Evolutionary conservation across 1,139 yeast genomes (phyloP).

Genomic region (Geotrichum aggregatum): DNA sequence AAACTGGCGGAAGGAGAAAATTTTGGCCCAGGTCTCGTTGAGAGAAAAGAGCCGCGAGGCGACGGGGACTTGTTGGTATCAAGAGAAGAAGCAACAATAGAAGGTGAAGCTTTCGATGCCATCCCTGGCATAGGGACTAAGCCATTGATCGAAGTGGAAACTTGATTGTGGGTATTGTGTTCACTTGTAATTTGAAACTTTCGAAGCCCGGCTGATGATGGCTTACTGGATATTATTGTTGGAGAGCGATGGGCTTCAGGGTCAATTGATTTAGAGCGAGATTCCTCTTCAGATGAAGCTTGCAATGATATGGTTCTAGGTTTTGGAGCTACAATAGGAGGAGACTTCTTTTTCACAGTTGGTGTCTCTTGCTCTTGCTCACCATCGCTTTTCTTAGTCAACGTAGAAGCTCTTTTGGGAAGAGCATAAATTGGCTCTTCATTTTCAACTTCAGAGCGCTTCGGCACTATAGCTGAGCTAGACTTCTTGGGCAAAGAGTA

Average conservation of each 20-base stretch:
- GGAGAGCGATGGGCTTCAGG: not conserved
- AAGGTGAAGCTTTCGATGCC: constrained; percentile 1
- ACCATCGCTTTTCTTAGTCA: not conserved
- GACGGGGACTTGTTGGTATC: constrained; percentile 21
- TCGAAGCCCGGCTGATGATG: constrained; percentile 12
- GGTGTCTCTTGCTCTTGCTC: not conserved
- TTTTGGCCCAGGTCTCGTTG: constrained; percentile 15
- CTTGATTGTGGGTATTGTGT: constrained; percentile 18
- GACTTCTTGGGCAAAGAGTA: constrained; percentile 10
- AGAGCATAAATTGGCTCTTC: constrained; percentile 11
- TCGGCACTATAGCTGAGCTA: not conserved
- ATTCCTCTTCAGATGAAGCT: not conserved
- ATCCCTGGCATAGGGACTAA: constrained; percentile 21
- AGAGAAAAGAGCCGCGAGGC: constrained; percentile 14
- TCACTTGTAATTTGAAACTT: constrained; percentile 15
- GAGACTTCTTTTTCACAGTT: constrained; percentile 11
- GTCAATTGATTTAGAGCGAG: not conserved
- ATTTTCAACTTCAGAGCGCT: not conserved
- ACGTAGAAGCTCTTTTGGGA: constrained; percentile 7
- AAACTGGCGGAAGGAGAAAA: constrained; percentile 11
- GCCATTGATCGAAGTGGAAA: constrained; percentile 14
- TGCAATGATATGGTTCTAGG: constrained; percentile 21
- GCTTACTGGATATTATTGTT: constrained; percentile 3
- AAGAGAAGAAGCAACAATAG: constrained; percentile 15
- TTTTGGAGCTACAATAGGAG: constrained; percentile 24